Evolutionary conservation across 768 basidiomycete species (phyloP), one percentile per base, ranked within the genome.

Genomic region (Boletus reticuloceps): DNA sequence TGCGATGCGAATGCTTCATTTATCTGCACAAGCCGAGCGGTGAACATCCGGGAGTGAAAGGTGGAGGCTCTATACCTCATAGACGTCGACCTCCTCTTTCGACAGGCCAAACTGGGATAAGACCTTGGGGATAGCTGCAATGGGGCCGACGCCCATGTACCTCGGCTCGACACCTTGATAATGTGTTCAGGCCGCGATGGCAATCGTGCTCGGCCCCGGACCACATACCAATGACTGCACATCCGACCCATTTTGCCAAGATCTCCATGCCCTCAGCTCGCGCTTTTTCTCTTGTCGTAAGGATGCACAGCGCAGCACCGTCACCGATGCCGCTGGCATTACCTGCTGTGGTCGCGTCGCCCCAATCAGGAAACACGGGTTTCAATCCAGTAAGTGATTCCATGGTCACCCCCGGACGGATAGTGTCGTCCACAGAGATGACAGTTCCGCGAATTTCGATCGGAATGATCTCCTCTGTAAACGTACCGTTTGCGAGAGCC

Each of bases 1-100:
- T 96, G 94, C 1, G 91, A 94, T 0, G 92, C 93, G 57, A 95
- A 96, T 1, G 94, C 94, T 71, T 94, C 89, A 53, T 93, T 92
- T 59, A 91, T 88, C 89, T 92, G 58, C 12, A 55, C 6, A 22
- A 36, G 45, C 25, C 14, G 4, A 41, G 16, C 19, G 7, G 22
- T 59, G 40, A 59, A 34, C 22, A 46, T 50, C 29, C 45, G 20
- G n/a, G 16, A 34, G 40, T 1, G 20, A 48, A 13, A 17, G 2
- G 6, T 8, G 7, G 20, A 36, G 17, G n/a, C 22, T 40, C 34
- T 69, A 45, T 51, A 85, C 90, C 79, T 91, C 90, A 67, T 81
- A 92, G 14, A 91, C 69, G 56, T 92, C 85, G 39, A 92, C 75
- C 38, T 92, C 89, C 53, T 86, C 84, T 64, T 86, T 88, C 10